A percentile compares a stretch with the other conserved stretches of the same genome.
Evolutionary conservation across 257 asterid genomes (phyloP).

Genomic region (Rhazya stricta): DNA sequence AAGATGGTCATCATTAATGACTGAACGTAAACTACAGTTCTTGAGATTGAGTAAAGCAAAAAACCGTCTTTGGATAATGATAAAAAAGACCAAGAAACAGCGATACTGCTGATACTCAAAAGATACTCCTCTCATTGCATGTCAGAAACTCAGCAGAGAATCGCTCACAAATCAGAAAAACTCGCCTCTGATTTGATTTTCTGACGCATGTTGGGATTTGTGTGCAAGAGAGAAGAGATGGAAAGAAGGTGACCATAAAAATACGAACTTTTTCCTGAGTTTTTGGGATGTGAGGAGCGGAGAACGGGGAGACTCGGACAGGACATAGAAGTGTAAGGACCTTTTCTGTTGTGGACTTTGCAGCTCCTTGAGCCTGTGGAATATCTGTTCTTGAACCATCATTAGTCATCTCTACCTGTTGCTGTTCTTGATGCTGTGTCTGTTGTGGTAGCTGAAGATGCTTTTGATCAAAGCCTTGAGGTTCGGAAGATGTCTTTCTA

Average conservation of each 20-base stretch:
- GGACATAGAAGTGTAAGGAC: constrained; percentile 21
- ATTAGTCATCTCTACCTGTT: constrained; percentile 39
- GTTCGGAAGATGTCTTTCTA: constrained; percentile 32
- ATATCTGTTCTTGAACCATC: constrained; percentile 32
- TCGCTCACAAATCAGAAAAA: constrained; percentile 34
- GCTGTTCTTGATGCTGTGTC: constrained; percentile 22
- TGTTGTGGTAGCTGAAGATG: constrained; percentile 38
- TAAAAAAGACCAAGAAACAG: constrained; percentile 20
- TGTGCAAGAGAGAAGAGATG: constrained; percentile 5
- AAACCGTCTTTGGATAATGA: constrained; percentile 9
- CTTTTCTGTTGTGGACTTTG: constrained; percentile 55
- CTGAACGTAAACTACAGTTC: constrained; percentile 36
- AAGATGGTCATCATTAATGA: constrained; percentile 47
- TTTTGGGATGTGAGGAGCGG: constrained; percentile 30
- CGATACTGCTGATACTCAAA: constrained; percentile 29
- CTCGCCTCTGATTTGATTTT: constrained; percentile 26
- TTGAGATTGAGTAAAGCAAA: constrained; percentile 17
- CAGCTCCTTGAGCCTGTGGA: constrained; percentile 33
- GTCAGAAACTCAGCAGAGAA: constrained; percentile 52
- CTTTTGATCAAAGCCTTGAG: constrained; percentile 25
- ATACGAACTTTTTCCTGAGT: constrained; percentile 33
- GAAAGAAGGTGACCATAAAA: constrained; percentile 12
- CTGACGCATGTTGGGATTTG: constrained; percentile 38
- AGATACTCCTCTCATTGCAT: constrained; percentile 51
- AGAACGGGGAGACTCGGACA: neutral